Percentiles rank a stretch among this genome's conserved stretches.
Evolutionary conservation across 371 early-diverging fungal genomes (phyloP).

Genomic region (Actinomortierella ambigua): DNA sequence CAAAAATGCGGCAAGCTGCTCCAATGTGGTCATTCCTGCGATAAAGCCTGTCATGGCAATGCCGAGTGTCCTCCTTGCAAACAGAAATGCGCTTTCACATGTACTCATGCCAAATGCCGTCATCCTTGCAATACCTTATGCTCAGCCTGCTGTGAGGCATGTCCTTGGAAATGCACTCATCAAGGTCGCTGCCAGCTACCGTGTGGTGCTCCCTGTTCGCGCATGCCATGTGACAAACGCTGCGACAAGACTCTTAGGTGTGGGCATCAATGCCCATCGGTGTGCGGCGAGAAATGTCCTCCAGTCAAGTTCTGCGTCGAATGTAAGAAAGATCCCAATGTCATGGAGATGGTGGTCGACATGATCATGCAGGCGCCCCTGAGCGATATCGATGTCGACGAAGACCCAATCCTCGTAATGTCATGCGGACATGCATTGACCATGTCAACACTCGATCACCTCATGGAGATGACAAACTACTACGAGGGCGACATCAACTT

Average conservation of each 20-base stretch:
- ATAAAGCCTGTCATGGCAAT: constrained; percentile 27
- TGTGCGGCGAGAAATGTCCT: constrained; percentile 62
- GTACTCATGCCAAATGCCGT: constrained; percentile 49
- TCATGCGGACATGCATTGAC: constrained; percentile 53
- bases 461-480: constrained; percentile 44
- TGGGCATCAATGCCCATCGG: constrained; percentile 56
- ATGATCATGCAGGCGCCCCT: constrained; percentile 40
- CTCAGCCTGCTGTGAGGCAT: constrained; percentile 49
- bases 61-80: constrained; percentile 50
- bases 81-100: constrained; percentile 36
- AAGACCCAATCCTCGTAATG: constrained; percentile 49
- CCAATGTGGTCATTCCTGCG: constrained; percentile 32
- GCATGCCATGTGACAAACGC: constrained; percentile 56
- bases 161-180: constrained; percentile 55
- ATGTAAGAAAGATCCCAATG: constrained; percentile 18
- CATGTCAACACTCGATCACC: constrained; percentile 50
- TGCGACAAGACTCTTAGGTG: constrained; percentile 51
- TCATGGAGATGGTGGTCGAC: constrained; percentile 44
- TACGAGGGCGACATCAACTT: constrained; percentile 18
- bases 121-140: constrained; percentile 45
- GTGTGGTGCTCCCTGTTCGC: constrained; percentile 59
- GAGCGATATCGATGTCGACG: constrained; percentile 47
- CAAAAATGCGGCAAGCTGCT: constrained; percentile 7
- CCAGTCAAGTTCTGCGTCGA: constrained; percentile 44
- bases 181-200: constrained; percentile 49